These are phyloP conservation scores for Hymenochaete sp. DNA, from an alignment of 1,284 basidiomycete species.

Conservation along the genomic window DNA sequence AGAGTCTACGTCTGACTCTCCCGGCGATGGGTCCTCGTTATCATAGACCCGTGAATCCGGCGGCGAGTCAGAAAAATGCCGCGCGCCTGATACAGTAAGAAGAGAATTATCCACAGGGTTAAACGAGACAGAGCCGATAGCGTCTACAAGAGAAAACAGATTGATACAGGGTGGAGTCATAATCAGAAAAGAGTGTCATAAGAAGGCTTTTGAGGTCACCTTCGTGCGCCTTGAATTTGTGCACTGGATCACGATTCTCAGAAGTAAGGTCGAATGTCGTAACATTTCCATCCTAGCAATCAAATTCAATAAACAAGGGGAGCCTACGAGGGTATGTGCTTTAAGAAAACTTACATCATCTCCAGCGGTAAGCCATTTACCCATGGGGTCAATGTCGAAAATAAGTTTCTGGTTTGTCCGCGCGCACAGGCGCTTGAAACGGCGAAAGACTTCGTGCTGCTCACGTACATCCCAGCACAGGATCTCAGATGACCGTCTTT, in stretches of 20 bases:
- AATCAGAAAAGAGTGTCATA: neutral
- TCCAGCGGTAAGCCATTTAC: conserved; percentile 61
- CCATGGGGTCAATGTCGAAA: conserved; percentile 73
- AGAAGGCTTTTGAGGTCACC: conserved; percentile 12
- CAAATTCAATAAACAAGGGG: neutral
- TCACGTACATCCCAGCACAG: conserved; percentile 75
- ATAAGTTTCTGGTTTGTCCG: conserved; percentile 67
- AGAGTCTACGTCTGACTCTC: conserved; percentile 5
- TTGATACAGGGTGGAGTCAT: neutral
- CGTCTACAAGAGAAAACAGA: conserved; percentile 16
- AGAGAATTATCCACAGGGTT: conserved; percentile 13
- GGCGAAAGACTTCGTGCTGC: conserved; percentile 37
- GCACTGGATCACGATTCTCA: conserved; percentile 12
- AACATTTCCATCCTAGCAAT: conserved; percentile 23
- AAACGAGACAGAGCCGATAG: conserved; percentile 17
- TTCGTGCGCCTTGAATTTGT: conserved; percentile 21
- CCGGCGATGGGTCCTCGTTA: neutral
- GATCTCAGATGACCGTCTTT: conserved; percentile 55
- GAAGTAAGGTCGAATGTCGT: conserved; percentile 21
- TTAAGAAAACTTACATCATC: conserved; percentile 48
- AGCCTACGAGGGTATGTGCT: neutral
- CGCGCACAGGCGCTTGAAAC: conserved; percentile 28
- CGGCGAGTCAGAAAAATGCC: conserved; percentile 14
- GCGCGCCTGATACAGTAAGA: conserved; percentile 18
- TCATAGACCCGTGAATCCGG: neutral